These are phyloP conservation scores for Chlorophyllum brunneum DNA, from an alignment of 768 basidiomycete species.

Conservation along the genomic window DNA sequence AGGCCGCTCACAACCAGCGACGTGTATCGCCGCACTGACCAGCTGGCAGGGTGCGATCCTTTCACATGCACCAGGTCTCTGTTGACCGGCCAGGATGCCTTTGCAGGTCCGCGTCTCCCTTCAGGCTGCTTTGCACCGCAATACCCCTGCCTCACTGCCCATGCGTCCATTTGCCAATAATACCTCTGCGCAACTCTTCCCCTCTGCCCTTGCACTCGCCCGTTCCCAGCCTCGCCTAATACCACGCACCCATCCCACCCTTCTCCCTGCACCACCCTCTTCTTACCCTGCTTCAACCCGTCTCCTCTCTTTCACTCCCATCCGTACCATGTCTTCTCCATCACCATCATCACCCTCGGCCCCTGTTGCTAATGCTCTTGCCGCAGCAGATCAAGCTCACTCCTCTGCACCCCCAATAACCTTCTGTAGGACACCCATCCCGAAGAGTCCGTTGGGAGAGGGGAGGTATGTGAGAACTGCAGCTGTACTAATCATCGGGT, in stretches of 20 bases:
- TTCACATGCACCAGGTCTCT: too few species aligned
- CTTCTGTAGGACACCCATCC: conserved; percentile 55
- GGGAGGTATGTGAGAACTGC: conserved; percentile 71
- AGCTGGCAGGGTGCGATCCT: too few species aligned
- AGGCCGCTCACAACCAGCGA: not conserved
- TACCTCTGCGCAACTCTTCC: too few species aligned
- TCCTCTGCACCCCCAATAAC: conserved; percentile 18
- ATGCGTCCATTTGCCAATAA: too few species aligned
- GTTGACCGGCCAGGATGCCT: too few species aligned
- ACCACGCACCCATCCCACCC: not conserved
- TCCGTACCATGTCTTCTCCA: conserved; percentile 5
- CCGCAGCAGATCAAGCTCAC: conserved; percentile 8
- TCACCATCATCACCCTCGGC: too few species aligned
- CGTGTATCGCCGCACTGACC: too few species aligned
- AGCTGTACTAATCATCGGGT: conserved; percentile 77
- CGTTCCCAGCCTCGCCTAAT: not conserved
- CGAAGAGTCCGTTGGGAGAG: conserved; percentile 64
- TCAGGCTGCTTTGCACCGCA: too few species aligned
- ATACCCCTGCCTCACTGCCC: too few species aligned
- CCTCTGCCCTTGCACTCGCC: not conserved
- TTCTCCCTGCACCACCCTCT: not conserved
- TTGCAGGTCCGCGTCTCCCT: too few species aligned
- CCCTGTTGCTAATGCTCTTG: conserved; percentile 19
- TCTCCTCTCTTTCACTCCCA: not conserved
- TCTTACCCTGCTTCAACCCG: not conserved